These are phyloP conservation scores for Fusarium temperatum DNA, from an alignment of 2,329 filamentous ascomycete genomes.

Conservation along the genomic window DNA sequence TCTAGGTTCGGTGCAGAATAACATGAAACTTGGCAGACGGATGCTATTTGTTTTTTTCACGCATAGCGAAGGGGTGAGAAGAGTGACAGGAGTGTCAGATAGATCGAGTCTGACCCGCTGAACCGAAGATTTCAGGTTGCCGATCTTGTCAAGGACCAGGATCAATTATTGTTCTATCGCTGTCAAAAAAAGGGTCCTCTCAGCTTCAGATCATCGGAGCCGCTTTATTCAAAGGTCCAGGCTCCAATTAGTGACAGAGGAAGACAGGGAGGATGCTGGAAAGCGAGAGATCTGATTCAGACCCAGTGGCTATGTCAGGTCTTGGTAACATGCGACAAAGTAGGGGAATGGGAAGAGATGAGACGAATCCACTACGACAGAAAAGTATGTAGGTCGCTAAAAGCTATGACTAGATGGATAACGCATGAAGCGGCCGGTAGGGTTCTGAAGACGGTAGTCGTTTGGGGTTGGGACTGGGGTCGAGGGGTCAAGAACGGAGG, in stretches of 20 bases:
- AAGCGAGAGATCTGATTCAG: slow-evolving; percentile 25
- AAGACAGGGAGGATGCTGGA: slow-evolving; percentile 9
- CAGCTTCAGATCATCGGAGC: slow-evolving; percentile 30
- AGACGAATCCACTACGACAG: slow-evolving; percentile 43
- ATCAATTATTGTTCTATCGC: slow-evolving; percentile 14
- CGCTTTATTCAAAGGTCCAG: slow-evolving; percentile 20
- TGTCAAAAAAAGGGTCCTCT: slow-evolving; percentile 9
- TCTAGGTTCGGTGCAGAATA: slow-evolving; percentile 20
- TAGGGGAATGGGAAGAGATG: slow-evolving; percentile 39
- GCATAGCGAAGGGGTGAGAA: slow-evolving; percentile 16
- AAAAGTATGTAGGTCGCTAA: slow-evolving; percentile 34
- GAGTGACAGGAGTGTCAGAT: slow-evolving; percentile 29
- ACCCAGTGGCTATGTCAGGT: slow-evolving; percentile 20
- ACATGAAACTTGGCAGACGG: slow-evolving; percentile 27
- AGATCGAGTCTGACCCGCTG: slow-evolving; percentile 34
- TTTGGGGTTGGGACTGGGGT: slow-evolving; percentile 42
- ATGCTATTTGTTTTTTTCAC: slow-evolving; percentile 29
- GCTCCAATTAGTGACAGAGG: slow-evolving; percentile 20
- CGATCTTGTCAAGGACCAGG: slow-evolving; percentile 33
- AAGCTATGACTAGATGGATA: slow-evolving; percentile 41
- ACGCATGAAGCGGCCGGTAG: slow-evolving; percentile 41
- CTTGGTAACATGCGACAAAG: slow-evolving; percentile 30
- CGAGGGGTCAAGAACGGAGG: slow-evolving; percentile 35
- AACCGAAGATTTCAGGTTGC: slow-evolving; percentile 35
- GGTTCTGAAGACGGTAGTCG: slow-evolving; percentile 44